Conservation (phyloP, 352 stramenopile species). For the Phytophthora melonis region DNA sequence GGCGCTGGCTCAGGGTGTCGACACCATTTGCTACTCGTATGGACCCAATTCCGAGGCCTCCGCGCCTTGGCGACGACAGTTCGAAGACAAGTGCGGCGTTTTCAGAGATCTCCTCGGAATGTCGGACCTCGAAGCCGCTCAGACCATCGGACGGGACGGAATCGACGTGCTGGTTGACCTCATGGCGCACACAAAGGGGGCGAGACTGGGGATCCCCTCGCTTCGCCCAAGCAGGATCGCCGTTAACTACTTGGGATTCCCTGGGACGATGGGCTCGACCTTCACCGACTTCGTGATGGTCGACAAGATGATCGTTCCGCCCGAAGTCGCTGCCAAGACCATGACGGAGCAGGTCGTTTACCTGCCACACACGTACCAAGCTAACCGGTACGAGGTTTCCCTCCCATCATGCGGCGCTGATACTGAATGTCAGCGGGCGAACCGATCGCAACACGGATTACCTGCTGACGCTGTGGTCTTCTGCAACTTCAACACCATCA, state of each 20-base stretch:
- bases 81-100: slow-evolving; percentile 54
- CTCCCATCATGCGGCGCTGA: slow-evolving; percentile 41
- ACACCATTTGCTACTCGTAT: slow-evolving; percentile 85
- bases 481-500: slow-evolving; percentile 95
- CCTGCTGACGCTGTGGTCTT: slow-evolving; percentile 63
- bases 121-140: slow-evolving; percentile 65
- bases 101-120: slow-evolving; percentile 73
- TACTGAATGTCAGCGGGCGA: slow-evolving; percentile 25
- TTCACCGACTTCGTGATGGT: slow-evolving; percentile 86
- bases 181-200: slow-evolving; percentile 92
- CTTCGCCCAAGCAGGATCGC: slow-evolving; percentile 68
- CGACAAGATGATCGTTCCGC: slow-evolving; percentile 72
- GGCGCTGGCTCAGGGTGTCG: slow-evolving; percentile 43
- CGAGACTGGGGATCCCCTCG: slow-evolving; percentile 67
- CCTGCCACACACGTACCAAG: slow-evolving; percentile 91
- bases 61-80: slow-evolving; percentile 55
- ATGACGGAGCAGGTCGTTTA: slow-evolving; percentile 92
- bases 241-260: slow-evolving; percentile 94
- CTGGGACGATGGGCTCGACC: slow-evolving; percentile 83
- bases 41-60: slow-evolving; percentile 76
- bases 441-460: slow-evolving; percentile 38
- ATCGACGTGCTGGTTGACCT: slow-evolving; percentile 93
- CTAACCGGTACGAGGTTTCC: slow-evolving; percentile 82
- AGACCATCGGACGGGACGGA: slow-evolving; percentile 57
- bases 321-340: slow-evolving; percentile 46